Evolutionary conservation across 2,329 filamentous ascomycete genomes (phyloP), one percentile per base, ranked within the genome.

Genomic region (Ustilaginoidea virens): DNA sequence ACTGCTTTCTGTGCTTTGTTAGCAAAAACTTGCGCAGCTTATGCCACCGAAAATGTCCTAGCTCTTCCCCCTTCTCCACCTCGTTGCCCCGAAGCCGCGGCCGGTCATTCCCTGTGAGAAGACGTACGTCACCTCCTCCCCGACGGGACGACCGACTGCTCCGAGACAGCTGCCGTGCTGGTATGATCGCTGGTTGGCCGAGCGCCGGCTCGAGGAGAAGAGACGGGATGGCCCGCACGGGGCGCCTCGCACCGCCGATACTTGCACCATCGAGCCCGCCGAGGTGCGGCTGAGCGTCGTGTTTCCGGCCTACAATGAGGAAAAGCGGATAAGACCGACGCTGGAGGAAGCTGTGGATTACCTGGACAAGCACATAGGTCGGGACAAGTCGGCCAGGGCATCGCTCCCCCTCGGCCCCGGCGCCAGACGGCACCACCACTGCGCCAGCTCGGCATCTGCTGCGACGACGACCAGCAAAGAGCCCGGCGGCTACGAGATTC

Each of bases 221-320:
- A 21, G n/a, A 5, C 48, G 43, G 17, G 35, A 45, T 21, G 36
- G 39, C 34, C 43, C 42, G 42, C 55, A 37, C 46, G 55, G 36
- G 47, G 56, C 55, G 4, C 52, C 49, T 37, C 50, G 52, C 25
- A 46, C 53, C 4, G 51, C 52, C 22, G 61, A 72, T 38, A 52
- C 63, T 11, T 65, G 70, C 39, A 54, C 60, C 25, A 78, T 92
- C 31, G 78, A 85, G 38, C 66, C 75, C 2, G 69, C 85, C 10
- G 74, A 86, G 36, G 56, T 94, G n/a, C 80, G 79, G 48, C 74
- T 98, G 61, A 90, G 80, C 30, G 74, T 96, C 6, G 83, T 98
- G 0, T 77, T 98, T 24, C 90, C 90, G 0, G 90, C 90, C 7
- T 98, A 85, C 65, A 98, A 98, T 42, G 90, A 98, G 48, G 78